phyloP scores from a whole-genome alignment of 805 yeast genomes.

The Torulaspora maleeae region DNA sequence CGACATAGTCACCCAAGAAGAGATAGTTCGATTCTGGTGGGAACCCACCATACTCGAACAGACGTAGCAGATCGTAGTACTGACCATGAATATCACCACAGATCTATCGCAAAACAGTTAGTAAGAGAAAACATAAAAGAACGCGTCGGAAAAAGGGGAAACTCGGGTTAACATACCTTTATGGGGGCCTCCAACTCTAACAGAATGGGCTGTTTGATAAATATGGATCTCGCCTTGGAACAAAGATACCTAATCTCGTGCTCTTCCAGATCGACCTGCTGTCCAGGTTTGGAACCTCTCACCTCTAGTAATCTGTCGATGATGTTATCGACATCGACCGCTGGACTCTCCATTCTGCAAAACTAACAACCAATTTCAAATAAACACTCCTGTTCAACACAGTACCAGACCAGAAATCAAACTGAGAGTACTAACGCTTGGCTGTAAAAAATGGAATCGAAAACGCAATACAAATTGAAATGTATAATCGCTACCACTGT shows the following conservation, averaged over 20 bases:
- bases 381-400: not conserved
- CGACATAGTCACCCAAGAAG: conserved; percentile 95
- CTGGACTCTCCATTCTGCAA: conserved; percentile 46
- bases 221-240: conserved; percentile 96
- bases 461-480: too few relatives aligned
- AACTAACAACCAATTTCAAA: conserved; percentile 1
- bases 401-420: not conserved
- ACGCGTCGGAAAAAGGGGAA: not conserved
- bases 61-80: conserved; percentile 89
- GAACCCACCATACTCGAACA: conserved; percentile 97
- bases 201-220: conserved; percentile 94
- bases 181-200: conserved; percentile 97
- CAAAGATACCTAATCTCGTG: conserved; percentile 92
- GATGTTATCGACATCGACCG: conserved; percentile 94
- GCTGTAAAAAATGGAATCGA: too few relatives aligned
- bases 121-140: conserved; percentile 9
- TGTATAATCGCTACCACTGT: too few relatives aligned
- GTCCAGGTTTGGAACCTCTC: conserved; percentile 97
- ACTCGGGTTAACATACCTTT: conserved; percentile 50
- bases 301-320: conserved; percentile 96
- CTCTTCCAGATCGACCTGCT: conserved; percentile 89
- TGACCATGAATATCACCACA: conserved; percentile 99
- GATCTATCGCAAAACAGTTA: conserved; percentile 39
- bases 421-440: not conserved
- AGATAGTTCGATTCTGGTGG: conserved; percentile 98